Base-by-base conservation (phyloP, 768 basidiomycete genomes). In the Amylocystis lapponica region DNA sequence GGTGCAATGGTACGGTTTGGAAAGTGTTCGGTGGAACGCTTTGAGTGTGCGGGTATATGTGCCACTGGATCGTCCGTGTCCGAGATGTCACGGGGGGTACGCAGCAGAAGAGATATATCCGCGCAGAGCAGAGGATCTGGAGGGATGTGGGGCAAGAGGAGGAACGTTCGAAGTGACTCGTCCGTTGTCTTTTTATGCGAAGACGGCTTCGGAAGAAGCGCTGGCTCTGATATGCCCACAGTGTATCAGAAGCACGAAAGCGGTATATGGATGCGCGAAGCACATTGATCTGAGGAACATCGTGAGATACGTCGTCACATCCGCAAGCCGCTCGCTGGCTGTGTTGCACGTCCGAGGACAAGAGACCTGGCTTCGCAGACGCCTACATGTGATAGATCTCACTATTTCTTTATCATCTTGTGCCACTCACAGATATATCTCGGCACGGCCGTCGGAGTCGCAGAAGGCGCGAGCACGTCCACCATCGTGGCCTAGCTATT, bases 121-220 rank as follows among this genome's bases (percentile, higher is more conserved):
- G 42, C 37, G 44, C 27, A 30, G 32, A 44, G 21, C 19, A 21
- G 37, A 16, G 27, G 36, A 27, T 14, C 12, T 29, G 27, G 26
- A 20, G 4, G 11, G 20, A 26, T 13, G 21, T 19, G 21, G 36
- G 40, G 14, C 7, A 20, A 27, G 16, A n/a, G 37, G 27, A 32
- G 32, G 42, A 36, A 25, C 41, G 39, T 25, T 22, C 6, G 36
- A 3, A 36, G 46, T 46, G 48, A 44, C 49, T 49, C 47, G 44
- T 32, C 45, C 46, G 37, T 41, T 43, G 51, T 47, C 37, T 39
- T 52, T 49, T 49, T 49, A 49, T 49, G 45, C 48, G 42, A 30
- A 17, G 21, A 32, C 27, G 22, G 27, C 27, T 10, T 29, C 7
- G 20, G 20, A 32, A 22, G 22, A 53, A 49, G 51, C 51, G 51